phyloP scores from a whole-genome alignment of 164 flowering plant genomes.

The Aristolochia contorta region DNA sequence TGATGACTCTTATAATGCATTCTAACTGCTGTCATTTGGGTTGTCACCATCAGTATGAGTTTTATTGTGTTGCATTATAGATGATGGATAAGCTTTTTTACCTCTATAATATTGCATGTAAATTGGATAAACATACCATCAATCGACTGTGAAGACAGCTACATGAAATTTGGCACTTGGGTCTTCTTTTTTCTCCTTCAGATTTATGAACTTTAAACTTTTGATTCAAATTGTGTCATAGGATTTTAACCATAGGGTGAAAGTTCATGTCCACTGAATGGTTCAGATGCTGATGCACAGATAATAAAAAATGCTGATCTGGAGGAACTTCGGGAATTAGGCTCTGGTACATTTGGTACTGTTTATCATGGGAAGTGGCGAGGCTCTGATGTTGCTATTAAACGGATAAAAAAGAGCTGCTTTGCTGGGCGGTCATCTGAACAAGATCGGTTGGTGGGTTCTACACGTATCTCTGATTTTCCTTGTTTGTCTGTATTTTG shows the following conservation, averaged over 20 bases:
- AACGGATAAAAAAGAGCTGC: constrained; percentile 76
- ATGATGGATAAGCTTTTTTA: too few species aligned
- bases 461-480: not conserved
- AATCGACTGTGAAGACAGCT: too few species aligned
- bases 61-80: too few species aligned
- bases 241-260: not conserved
- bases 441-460: constrained; percentile 78
- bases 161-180: not conserved
- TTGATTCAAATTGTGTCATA: not conserved
- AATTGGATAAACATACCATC: too few species aligned
- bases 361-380: constrained; percentile 93
- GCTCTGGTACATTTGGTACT: constrained; percentile 91
- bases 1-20: too few species aligned
- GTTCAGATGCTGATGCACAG: constrained; percentile 33
- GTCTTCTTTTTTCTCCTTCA: not conserved
- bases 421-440: constrained; percentile 80
- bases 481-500: too few species aligned
- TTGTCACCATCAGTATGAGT: too few species aligned
- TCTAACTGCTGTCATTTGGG: too few species aligned
- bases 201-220: not conserved
- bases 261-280: constrained; percentile 6
- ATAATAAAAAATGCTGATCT: constrained; percentile 86
- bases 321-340: constrained; percentile 74
- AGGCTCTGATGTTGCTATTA: constrained; percentile 91
- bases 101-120: too few species aligned